phyloP scores from a whole-genome alignment of 2,329 filamentous ascomycete genomes.

The Biscogniauxia mediterranea region DNA sequence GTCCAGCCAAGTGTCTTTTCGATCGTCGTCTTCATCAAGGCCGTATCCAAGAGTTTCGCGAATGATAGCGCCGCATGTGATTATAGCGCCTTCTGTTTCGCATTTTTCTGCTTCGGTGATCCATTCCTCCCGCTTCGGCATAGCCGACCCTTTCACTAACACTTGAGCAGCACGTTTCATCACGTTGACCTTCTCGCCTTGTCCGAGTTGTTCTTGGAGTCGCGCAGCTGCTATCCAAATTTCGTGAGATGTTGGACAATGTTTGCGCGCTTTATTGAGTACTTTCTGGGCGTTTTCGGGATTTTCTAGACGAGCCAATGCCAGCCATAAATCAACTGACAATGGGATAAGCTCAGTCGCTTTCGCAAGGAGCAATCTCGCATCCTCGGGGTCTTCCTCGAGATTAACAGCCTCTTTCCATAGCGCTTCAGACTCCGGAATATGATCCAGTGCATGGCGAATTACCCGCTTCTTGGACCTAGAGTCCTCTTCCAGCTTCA shows the following conservation, averaged over 20 bases:
- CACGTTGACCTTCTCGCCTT: slow-evolving; percentile 76
- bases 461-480: slow-evolving; percentile 91
- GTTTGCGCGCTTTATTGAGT: slow-evolving; percentile 91
- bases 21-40: slow-evolving; percentile 92
- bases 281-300: slow-evolving; percentile 93
- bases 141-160: slow-evolving; percentile 85
- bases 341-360: slow-evolving; percentile 93
- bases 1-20: slow-evolving; percentile 93
- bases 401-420: slow-evolving; percentile 98
- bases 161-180: slow-evolving; percentile 93
- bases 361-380: slow-evolving; percentile 84
- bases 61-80: slow-evolving; percentile 88
- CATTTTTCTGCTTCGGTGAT: slow-evolving; percentile 92
- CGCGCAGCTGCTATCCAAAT: slow-evolving; percentile 95
- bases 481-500: slow-evolving; percentile 81
- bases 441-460: slow-evolving; percentile 84
- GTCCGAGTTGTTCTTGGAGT: slow-evolving; percentile 83
- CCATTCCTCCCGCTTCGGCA: slow-evolving; percentile 98
- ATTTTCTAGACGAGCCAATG: slow-evolving; percentile 82
- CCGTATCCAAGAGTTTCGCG: slow-evolving; percentile 90
- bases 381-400: slow-evolving; percentile 86
- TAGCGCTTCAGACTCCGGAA: slow-evolving; percentile 91
- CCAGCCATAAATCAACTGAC: slow-evolving; percentile 93
- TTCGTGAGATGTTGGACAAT: slow-evolving; percentile 87
- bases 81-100: slow-evolving; percentile 82